Evolutionary conservation across 768 basidiomycete species (phyloP), one percentile per base, ranked within the genome.

Genomic region (Termitomyces sp.): DNA sequence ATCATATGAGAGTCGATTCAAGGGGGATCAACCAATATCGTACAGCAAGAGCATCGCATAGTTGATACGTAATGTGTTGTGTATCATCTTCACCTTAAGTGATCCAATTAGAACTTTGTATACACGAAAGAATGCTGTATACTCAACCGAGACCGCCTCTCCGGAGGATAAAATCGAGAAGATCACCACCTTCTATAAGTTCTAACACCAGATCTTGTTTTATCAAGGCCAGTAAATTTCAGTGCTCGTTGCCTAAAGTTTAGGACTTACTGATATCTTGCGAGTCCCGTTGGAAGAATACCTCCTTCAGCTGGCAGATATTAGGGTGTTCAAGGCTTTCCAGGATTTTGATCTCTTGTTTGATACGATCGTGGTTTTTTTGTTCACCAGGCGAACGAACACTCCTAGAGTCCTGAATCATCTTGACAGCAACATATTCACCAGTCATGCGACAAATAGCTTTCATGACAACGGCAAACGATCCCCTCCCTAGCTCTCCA

Each of bases 391-490:
- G 67, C 6, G 68, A 66, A 26, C 68, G 61, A 14, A 71, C 69
- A 36, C 74, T 76, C 56, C 73, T 76, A 56, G 79, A 74, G 9
- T 75, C 76, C 43, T 85, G 78, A 59, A 95, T 92, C 76, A 93
- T 87, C 76, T 98, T 98, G 70, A 95, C 85, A 0, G 96, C 96
- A 60, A 82, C 87, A 79, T 85, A 85, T 56, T 81, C 73, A 12
- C 92, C 92, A 12, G 87, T 88, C 22, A 72, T 69, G 10, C 85
- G 82, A 63, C 85, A 80, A 46, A 94, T 76, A 1, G 91, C 94
- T 68, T 88, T 90, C 75, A 87, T 82, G 20, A 98, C 96, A 10
- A 87, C 88, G 4, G 94, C 96, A 67, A 97, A 98, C 2, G 92
- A 86, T 9, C 96, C 96, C 63, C 87, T 88, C 53, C 96, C 96